Base-by-base conservation (phyloP, 345 rosid species). In the Punica granatum region DNA sequence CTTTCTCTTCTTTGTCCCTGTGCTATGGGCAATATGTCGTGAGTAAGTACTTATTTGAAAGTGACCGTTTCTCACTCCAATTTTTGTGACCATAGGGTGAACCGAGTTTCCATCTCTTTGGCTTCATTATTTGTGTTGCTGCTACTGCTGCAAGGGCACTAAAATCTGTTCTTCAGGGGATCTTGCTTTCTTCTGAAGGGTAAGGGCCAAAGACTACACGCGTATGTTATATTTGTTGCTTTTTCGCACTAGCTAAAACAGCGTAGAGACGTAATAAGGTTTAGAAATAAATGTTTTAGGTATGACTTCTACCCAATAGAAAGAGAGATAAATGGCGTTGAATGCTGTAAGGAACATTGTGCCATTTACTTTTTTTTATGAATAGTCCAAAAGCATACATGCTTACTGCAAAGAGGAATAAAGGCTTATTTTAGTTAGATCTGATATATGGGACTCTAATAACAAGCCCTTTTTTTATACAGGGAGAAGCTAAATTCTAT, bases 401-500 rank as follows among this genome's bases (percentile, higher is more conserved):
- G 7, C 11, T 6, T 8, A 26, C 6, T 15, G 8, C 0, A 49
- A 26, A 49, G 28, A 19, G 51, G 13, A 6, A 21, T 6, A 3
- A 49, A 49, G 21, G 56, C 56, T 49, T 51, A 51, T 23, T 6
- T 51, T 21, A 10, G 58, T n/a, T 23, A 51, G 13, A 51, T n/a
- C 9, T n/a, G 58, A 23, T n/a, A 51, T 51, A 6, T 2, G 18
- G 34, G 32, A 12, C 12, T 56, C 10, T 56, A 33, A 56, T 28
- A 14, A n/a, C n/a, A n/a, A 11, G 34, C 61, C 18, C 14, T 13
- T 56, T 13, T 54, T 12, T 15, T 56, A 3, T 28, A 30, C 61
- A 95, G 99, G 89, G 99, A 95, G 84, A 95, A 92, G 87, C 88
- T 95, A 69, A 90, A 92, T 83, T 92, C 99, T 32, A 92, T 95